phyloP scores from a whole-genome alignment of 2,329 filamentous ascomycete genomes.

The Tolypocladium capitatum region DNA sequence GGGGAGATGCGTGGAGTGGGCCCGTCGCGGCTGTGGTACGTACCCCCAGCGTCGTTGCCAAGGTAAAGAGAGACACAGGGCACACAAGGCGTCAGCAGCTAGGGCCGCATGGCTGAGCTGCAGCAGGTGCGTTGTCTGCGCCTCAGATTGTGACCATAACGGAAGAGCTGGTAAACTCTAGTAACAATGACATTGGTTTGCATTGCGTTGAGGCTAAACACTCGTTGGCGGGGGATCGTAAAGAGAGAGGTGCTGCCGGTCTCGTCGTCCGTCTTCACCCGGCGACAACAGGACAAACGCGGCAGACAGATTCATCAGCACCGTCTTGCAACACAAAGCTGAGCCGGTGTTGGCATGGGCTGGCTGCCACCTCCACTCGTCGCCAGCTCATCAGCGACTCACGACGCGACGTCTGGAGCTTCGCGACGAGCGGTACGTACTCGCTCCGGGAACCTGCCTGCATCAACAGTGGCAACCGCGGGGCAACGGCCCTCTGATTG shows the following conservation, averaged over 20 bases:
- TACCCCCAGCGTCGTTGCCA: conserved; percentile 7
- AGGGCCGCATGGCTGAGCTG: background rate
- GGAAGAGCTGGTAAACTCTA: background rate
- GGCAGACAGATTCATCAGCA: background rate
- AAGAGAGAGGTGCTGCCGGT: no score
- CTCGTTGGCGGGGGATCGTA: background rate
- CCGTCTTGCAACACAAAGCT: no score
- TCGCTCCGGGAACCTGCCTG: conserved; percentile 2
- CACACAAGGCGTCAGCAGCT: background rate
- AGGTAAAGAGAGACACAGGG: background rate
- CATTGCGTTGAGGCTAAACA: background rate
- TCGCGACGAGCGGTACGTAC: conserved; percentile 3
- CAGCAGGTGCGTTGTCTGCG: background rate
- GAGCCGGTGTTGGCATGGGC: background rate
- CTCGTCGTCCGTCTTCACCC: no score
- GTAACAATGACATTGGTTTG: background rate
- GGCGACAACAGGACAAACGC: no score
- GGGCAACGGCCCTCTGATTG: conserved; percentile 40
- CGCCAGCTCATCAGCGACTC: conserved; percentile 7
- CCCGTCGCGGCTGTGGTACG: conserved; percentile 8
- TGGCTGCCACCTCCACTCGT: no score
- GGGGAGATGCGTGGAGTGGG: conserved; percentile 13
- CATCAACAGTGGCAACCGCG: conserved; percentile 42
- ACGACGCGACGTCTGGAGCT: conserved; percentile 9
- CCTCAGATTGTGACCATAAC: background rate